Conservation (phyloP, 164 flowering plant species). For the Aristolochia californica region DNA sequence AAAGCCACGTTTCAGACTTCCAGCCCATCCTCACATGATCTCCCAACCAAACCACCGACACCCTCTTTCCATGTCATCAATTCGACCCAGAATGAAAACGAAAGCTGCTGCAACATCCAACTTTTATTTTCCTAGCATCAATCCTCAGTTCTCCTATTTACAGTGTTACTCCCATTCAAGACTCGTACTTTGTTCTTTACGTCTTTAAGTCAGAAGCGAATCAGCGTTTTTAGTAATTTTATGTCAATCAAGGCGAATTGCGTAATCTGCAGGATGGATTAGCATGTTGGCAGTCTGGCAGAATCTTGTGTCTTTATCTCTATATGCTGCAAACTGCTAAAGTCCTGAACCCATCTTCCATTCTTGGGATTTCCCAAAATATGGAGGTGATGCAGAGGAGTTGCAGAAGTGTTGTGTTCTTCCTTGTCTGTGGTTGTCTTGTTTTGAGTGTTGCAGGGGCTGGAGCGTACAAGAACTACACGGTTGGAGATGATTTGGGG, state of each 20-base stretch:
- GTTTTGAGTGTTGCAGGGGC: constrained; percentile 13
- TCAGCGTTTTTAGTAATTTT: background rate
- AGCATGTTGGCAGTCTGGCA: constrained; percentile 1
- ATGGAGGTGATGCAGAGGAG: constrained; percentile 2
- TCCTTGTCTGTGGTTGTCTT: constrained; percentile 1
- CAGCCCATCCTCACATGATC: background rate
- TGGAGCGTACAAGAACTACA: constrained; percentile 71
- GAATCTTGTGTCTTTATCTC: background rate
- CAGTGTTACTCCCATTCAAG: background rate
- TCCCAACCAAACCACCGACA: background rate
- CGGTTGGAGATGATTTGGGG: constrained; percentile 83
- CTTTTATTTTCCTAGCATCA: background rate
- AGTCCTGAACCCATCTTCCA: background rate
- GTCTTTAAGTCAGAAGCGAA: background rate
- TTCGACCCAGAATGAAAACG: background rate
- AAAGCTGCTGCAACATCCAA: background rate
- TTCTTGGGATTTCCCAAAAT: constrained; percentile 2
- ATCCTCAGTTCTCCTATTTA: background rate
- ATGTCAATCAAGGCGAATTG: background rate
- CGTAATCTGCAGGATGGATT: background rate
- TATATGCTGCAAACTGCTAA: background rate
- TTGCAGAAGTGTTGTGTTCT: constrained; percentile 1
- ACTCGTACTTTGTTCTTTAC: too few species aligned
- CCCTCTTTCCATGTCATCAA: background rate
- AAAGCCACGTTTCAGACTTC: background rate